phyloP scores from a whole-genome alignment of 371 early-diverging fungal genomes.

The Nematocida major region DNA sequence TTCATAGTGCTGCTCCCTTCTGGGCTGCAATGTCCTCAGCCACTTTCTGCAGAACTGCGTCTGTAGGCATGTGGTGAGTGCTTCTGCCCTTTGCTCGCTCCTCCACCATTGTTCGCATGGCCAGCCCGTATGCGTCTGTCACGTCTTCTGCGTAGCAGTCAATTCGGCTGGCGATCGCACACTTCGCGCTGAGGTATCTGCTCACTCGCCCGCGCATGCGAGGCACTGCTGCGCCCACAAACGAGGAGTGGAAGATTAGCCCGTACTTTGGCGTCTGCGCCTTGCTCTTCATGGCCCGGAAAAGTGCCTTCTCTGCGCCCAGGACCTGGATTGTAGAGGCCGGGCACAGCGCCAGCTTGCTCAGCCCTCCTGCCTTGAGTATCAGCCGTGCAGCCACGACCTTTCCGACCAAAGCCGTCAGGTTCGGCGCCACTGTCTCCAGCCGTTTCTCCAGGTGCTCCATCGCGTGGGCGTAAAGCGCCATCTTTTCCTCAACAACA shows the following conservation, averaged over 20 bases:
- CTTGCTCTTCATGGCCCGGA: constrained; percentile 84
- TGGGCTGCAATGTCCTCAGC: not conserved
- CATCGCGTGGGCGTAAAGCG: constrained; percentile 76
- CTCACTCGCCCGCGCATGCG: constrained; percentile 83
- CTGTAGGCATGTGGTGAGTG: constrained; percentile 52
- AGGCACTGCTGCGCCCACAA: constrained; percentile 75
- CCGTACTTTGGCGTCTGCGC: constrained; percentile 91
- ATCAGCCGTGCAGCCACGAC: constrained; percentile 80
- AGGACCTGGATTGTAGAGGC: constrained; percentile 87
- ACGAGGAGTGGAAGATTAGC: constrained; percentile 78
- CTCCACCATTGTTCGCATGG: constrained; percentile 50
- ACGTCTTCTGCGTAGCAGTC: constrained; percentile 71
- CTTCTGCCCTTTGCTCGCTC: constrained; percentile 40
- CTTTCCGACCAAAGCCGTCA: constrained; percentile 80
- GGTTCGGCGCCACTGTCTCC: constrained; percentile 80
- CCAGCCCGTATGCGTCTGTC: constrained; percentile 49
- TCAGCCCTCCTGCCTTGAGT: constrained; percentile 79
- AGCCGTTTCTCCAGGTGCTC: constrained; percentile 80
- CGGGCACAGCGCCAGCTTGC: constrained; percentile 79
- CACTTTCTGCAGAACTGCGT: constrained; percentile 38
- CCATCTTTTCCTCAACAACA: constrained; percentile 74
- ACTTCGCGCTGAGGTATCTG: constrained; percentile 80
- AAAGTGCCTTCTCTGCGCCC: constrained; percentile 91
- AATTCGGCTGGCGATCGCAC: constrained; percentile 78
- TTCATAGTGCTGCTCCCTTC: not conserved